Evolutionary conservation across 306 rosid species (phyloP).

Genomic region (Cucurbita maxima): DNA sequence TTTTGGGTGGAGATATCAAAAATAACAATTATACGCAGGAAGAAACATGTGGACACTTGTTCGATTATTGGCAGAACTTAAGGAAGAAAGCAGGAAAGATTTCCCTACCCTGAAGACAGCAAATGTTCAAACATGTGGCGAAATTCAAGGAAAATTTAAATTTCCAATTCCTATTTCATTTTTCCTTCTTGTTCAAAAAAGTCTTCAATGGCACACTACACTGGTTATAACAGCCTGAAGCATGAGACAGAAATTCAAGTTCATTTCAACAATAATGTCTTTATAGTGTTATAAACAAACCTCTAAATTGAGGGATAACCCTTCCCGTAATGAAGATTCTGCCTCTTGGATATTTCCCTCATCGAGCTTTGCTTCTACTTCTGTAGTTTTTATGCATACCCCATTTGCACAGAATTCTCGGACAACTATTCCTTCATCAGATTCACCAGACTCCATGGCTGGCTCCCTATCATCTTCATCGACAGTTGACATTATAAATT

Average conservation of each 20-base stretch:
- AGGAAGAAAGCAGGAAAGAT: neutral
- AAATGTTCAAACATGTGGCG: neutral
- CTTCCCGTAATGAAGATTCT: constrained; percentile 66
- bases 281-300: constrained; percentile 13
- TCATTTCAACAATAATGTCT: neutral
- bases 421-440: constrained; percentile 11
- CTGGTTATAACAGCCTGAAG: neutral
- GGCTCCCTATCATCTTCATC: constrained; percentile 19
- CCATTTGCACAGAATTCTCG: constrained; percentile 68
- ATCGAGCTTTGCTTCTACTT: constrained; percentile 71
- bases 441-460: constrained; percentile 41
- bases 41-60: neutral
- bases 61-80: neutral
- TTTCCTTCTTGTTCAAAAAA: neutral
- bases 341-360: constrained; percentile 90
- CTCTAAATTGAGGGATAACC: constrained; percentile 80
- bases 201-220: neutral
- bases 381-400: constrained; percentile 31
- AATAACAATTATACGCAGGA: neutral
- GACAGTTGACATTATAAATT: constrained; percentile 13
- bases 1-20: neutral
- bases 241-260: neutral
- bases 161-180: neutral
- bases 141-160: neutral
- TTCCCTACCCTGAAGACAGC: neutral